Percentiles rank a stretch among this genome's conserved stretches.
Evolutionary conservation across 257 asterid species (phyloP).

Genomic region (Solanum bukasovii): DNA sequence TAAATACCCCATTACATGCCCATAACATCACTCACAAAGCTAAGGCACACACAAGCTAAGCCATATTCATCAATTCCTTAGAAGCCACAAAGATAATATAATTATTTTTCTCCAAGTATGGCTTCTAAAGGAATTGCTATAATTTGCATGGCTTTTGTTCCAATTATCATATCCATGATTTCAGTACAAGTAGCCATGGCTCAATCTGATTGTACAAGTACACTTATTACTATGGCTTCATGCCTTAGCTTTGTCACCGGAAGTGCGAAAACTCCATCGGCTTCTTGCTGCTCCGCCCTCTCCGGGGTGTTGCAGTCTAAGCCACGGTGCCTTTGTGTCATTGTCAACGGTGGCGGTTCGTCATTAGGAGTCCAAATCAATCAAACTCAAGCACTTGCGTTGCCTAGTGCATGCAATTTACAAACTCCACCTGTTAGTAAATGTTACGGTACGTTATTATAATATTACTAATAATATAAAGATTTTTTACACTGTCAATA

Average conservation of each 20-base stretch:
- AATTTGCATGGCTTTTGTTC: background rate
- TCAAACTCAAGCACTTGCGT: conserved; percentile 43
- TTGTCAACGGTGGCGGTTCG: conserved; percentile 36
- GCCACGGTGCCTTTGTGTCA: conserved; percentile 53
- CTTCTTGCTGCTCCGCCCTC: conserved; percentile 52
- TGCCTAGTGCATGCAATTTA: conserved; percentile 46
- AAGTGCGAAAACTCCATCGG: conserved; percentile 25
- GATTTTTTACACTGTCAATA: background rate
- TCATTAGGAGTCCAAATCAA: conserved; percentile 42
- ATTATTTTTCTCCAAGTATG: conserved; percentile 12
- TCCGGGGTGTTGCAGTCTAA: conserved; percentile 47
- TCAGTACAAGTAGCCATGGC: conserved; percentile 11
- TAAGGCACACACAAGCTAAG: background rate
- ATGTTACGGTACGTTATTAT: conserved; percentile 39
- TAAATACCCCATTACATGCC: background rate
- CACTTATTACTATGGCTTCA: conserved; percentile 47
- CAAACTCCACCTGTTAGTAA: conserved; percentile 49
- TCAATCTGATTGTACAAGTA: conserved; percentile 45
- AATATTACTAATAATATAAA: background rate
- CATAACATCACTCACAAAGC: background rate
- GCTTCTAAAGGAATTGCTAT: conserved; percentile 20
- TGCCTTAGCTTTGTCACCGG: conserved; percentile 63
- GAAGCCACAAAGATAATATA: background rate
- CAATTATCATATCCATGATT: conserved; percentile 2
- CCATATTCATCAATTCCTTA: background rate